Conservation (phyloP, 2,329 filamentous ascomycete species). For the Neopestalotiopsis sp. region DNA sequence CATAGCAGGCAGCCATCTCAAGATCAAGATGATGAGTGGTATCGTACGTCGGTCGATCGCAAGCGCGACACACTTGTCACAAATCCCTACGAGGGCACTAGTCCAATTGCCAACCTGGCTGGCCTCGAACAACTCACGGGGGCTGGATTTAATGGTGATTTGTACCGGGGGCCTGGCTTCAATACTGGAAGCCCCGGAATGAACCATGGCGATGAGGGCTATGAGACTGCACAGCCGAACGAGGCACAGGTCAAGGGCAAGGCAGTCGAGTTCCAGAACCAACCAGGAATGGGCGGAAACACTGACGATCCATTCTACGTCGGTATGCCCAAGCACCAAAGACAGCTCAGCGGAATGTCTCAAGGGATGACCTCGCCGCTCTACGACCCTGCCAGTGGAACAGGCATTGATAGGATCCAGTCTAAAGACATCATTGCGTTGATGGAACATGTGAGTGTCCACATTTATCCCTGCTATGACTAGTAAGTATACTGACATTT, state of each 20-base stretch:
- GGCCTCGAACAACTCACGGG: slow-evolving; percentile 53
- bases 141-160: slow-evolving; percentile 41
- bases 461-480: background rate
- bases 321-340: slow-evolving; percentile 55
- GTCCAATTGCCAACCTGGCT: slow-evolving; percentile 63
- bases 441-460: slow-evolving; percentile 83
- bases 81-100: slow-evolving; percentile 70
- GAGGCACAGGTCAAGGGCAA: slow-evolving; percentile 61
- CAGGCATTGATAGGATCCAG: slow-evolving; percentile 88
- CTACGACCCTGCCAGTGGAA: slow-evolving; percentile 88
- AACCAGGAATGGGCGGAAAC: slow-evolving; percentile 56
- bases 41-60: slow-evolving; percentile 64
- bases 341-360: slow-evolving; percentile 86
- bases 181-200: slow-evolving; percentile 63
- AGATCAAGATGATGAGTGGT: slow-evolving; percentile 70
- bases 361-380: slow-evolving; percentile 89
- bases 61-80: slow-evolving; percentile 72
- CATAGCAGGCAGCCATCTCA: slow-evolving; percentile 62
- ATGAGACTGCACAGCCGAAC: slow-evolving; percentile 77
- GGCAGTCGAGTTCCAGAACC: slow-evolving; percentile 58
- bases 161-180: slow-evolving; percentile 49
- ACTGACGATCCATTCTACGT: slow-evolving; percentile 72
- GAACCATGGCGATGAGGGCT: slow-evolving; percentile 83
- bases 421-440: slow-evolving; percentile 95
- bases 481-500: slow-evolving; percentile 30